Evolutionary conservation across 768 basidiomycete genomes (phyloP).

Genomic region (Hirschioporus abietinus): DNA sequence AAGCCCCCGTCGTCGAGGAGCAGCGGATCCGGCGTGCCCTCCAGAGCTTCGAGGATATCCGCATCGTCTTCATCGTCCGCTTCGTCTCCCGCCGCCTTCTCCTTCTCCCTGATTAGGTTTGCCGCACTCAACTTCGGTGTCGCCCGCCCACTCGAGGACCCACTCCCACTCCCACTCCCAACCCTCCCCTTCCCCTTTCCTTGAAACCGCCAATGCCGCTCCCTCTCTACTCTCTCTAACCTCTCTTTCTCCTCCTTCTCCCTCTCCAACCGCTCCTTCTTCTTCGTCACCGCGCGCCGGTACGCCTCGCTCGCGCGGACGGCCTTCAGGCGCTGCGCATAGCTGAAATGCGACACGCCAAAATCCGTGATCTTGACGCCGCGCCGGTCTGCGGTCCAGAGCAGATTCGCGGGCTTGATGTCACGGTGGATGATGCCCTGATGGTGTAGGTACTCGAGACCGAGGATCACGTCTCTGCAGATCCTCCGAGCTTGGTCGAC

Average conservation of each 20-base stretch:
- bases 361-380: constrained; percentile 98
- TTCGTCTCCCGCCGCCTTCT: neutral
- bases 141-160: neutral
- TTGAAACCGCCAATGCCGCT: constrained; percentile 43
- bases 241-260: neutral
- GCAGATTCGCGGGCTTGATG: constrained; percentile 96
- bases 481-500: constrained; percentile 82
- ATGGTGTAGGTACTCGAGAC: constrained; percentile 92
- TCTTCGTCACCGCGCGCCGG: neutral
- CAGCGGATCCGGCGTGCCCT: constrained; percentile 52
- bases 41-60: constrained; percentile 22
- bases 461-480: constrained; percentile 88
- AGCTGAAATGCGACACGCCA: constrained; percentile 94
- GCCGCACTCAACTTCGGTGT: neutral
- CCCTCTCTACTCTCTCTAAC: neutral
- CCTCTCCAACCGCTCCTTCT: neutral
- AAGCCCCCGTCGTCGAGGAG: constrained; percentile 82
- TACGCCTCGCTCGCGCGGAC: neutral
- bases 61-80: neutral
- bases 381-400: constrained; percentile 81
- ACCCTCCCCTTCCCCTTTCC: constrained; percentile 27
- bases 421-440: constrained; percentile 99
- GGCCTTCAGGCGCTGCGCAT: constrained; percentile 60
- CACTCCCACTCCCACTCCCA: neutral
- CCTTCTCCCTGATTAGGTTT: neutral